Evolutionary conservation across 1,139 yeast genomes (phyloP), one percentile per base, ranked within the genome.

Genomic region (Yamadazyma dendronema): DNA sequence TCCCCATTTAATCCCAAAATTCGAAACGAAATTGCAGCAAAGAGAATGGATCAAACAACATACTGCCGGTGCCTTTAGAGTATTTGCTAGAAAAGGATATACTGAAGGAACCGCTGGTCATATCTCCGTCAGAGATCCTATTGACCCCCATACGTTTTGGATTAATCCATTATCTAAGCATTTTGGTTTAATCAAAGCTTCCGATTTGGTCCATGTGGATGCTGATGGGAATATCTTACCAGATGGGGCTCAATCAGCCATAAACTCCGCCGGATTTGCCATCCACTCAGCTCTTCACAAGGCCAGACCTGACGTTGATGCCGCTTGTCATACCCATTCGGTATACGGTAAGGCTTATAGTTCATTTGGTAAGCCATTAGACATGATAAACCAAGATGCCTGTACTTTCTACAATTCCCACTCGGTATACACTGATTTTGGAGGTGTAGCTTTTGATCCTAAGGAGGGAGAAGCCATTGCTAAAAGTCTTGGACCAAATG

Each of bases 21-120:
- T 82, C 54, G 41, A 52, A 15, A 77, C 77, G 51, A 71, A 71
- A 36, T 49, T 61, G 27, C 71, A 67, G 34, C 72, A 83, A 53
- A 67, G 90, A 40, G 62, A 72, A 54, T 82, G 84, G 83, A 63
- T 77, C 49, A 64, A 77, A 40, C 77, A 84, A 55, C 94, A 85
- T 52, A 76, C 83, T 81, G 95, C 95, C 2, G 90, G 81, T 13
- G 90, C 90, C 0, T 86, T 85, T 62, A 71, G 95, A 41, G 77
- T 82, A 2, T 84, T 85, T 58, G 86, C 86, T 6, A 72, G 92
- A 48, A 77, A 75, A 47, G 87, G 86, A 10, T 85, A 66, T 57
- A 69, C 80, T n/a, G 87, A 83, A 57, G 95, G 95, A 9, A 59
- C 79, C 15, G 88, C 95, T 0, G 95, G 95, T 23, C 95, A 85